phyloP scores from a whole-genome alignment of 2,329 filamentous ascomycete genomes.

The Davidsoniella eucalypti region DNA sequence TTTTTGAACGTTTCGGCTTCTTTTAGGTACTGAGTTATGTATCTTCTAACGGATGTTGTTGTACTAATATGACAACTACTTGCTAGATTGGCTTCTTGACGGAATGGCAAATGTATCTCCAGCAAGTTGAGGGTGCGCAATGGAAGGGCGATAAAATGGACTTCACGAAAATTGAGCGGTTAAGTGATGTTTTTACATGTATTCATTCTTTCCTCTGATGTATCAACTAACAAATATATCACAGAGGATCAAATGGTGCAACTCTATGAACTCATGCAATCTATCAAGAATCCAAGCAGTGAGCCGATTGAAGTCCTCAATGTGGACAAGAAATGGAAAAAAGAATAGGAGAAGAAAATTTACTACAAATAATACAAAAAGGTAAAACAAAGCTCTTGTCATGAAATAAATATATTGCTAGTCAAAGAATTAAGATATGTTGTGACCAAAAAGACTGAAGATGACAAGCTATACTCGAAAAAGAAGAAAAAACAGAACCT shows the following conservation, averaged over 20 bases:
- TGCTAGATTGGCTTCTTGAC: conserved; percentile 79
- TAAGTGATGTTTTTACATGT: conserved; percentile 29
- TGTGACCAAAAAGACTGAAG: too few species aligned
- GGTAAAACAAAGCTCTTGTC: neutral
- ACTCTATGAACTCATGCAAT: conserved; percentile 83
- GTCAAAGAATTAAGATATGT: too few species aligned
- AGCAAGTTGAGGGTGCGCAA: conserved; percentile 71
- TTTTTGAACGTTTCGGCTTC: neutral
- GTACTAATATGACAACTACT: neutral
- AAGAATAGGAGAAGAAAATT: neutral
- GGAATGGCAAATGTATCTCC: conserved; percentile 92
- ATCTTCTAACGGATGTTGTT: neutral
- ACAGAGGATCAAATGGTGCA: conserved; percentile 85
- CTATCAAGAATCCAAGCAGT: conserved; percentile 36
- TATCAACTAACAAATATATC: neutral
- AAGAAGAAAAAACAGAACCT: neutral
- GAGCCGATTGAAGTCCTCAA: conserved; percentile 1
- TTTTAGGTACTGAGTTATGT: neutral
- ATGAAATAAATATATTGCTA: neutral
- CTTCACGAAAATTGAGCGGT: conserved; percentile 18
- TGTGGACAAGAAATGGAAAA: conserved; percentile 5
- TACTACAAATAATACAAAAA: neutral
- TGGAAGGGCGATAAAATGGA: conserved; percentile 48
- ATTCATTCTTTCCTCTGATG: neutral
- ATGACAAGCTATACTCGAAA: neutral